Evolutionary conservation across 805 yeast species (phyloP).

Genomic region (Yamadazyma laniorum): DNA sequence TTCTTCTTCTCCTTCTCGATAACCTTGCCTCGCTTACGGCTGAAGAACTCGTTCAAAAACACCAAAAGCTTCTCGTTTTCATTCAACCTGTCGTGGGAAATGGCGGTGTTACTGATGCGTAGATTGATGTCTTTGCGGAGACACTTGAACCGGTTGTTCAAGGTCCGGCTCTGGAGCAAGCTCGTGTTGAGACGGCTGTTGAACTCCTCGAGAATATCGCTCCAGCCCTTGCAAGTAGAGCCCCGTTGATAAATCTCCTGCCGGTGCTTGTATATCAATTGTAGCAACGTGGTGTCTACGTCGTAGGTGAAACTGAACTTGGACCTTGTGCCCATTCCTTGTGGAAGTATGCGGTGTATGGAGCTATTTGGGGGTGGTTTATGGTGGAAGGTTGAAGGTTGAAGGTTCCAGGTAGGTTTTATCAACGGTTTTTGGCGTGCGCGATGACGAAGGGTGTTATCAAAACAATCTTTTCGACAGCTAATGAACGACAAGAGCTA

Average conservation of each 20-base stretch:
- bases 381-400: too few species aligned
- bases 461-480: too few species aligned
- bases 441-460: too few species aligned
- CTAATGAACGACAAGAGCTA: slow-evolving; percentile 7
- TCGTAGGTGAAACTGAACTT: slow-evolving; percentile 26
- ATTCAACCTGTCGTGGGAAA: slow-evolving; percentile 14
- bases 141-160: slow-evolving; percentile 23
- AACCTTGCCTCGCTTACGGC: slow-evolving; percentile 12
- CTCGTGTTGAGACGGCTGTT: slow-evolving; percentile 17
- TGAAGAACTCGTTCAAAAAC: slow-evolving; percentile 16
- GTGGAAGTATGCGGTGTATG: too few species aligned
- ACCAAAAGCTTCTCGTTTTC: slow-evolving; percentile 22
- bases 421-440: too few species aligned
- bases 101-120: slow-evolving; percentile 10
- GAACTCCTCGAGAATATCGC: slow-evolving; percentile 20
- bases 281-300: slow-evolving; percentile 21
- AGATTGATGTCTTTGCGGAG: slow-evolving; percentile 21
- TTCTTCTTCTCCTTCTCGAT: slow-evolving; percentile 11
- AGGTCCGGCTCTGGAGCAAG: slow-evolving; percentile 25
- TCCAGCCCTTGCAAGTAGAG: slow-evolving; percentile 26
- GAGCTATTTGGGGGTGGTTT: too few species aligned
- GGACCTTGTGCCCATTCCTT: slow-evolving; percentile 1
- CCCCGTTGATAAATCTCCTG: slow-evolving; percentile 27
- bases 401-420: too few species aligned
- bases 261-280: slow-evolving; percentile 18